Base-by-base conservation (phyloP, 2,329 filamentous ascomycete genomes). In the Pseudocercospora fuligena region DNA sequence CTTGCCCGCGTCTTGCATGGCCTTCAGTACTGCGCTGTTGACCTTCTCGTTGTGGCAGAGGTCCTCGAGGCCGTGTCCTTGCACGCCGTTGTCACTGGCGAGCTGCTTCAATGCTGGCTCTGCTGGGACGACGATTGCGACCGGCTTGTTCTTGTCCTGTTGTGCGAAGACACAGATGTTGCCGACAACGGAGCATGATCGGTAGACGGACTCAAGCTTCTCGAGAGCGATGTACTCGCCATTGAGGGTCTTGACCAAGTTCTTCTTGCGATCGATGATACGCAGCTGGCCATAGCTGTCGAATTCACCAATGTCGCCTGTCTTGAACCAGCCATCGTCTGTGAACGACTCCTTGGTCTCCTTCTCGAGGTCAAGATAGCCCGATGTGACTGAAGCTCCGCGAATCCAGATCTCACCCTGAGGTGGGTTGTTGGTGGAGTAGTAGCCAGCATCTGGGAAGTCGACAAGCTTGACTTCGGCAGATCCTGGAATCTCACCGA, bases 151-250 rank as follows among this genome's bases (percentile, higher is more conserved):
- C 79, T 92, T 88, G 72, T 90, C 87, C 70, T 87, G 81, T 66
- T 92, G 91, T 49, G 92, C 94, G 76, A 95, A 91, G 49, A 97
- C 86, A 84, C 95, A 95, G 77, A 97, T 89, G 81, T 97, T 97
- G 67, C 87, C 87, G 21, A 97, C 92, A 9, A 91, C 87, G n/a
- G 88, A 86, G 9, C 87, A 88, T 54, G 92, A 89, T 69, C 94
- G 90, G 83, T 97, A 98, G 63, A 97, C 86, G 2, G 94, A 91
- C 82, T 98, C 94, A 66, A 98, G 89, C 84, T 90, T 97, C 84
- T 98, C 94, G 3, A 99, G 87, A 23, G 94, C 95, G 78, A 98
- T 96, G 81, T 98, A 98, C 84, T 98, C 94, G 73, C 94, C 94
- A 67, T 94, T 93, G 71, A 92, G 87, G 70, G 95, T 94, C 89